Conservation (phyloP, 2,329 filamentous ascomycete species). For the Plectosphaerella plurivora region DNA sequence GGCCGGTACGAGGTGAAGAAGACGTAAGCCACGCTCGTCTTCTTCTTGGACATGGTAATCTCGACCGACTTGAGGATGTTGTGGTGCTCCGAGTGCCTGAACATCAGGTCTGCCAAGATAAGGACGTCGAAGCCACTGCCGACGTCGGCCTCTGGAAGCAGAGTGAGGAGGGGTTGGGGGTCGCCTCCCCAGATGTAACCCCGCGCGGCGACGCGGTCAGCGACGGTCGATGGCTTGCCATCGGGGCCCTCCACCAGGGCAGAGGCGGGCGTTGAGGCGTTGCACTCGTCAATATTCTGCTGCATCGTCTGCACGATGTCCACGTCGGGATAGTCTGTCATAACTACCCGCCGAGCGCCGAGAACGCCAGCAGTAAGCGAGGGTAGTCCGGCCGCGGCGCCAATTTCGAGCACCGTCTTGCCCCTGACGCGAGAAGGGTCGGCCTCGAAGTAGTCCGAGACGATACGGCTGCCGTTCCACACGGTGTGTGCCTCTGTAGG, state of each 20-base stretch:
- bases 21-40: conserved; percentile 65
- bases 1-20: conserved; percentile 95
- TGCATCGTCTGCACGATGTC: conserved; percentile 78
- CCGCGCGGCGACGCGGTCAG: conserved; percentile 45
- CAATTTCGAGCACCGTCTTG: conserved; percentile 79
- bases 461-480: conserved; percentile 83
- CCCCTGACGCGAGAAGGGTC: conserved; percentile 57
- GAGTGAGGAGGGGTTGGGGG: conserved; percentile 50
- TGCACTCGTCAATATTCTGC: conserved; percentile 64
- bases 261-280: conserved; percentile 20
- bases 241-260: background rate
- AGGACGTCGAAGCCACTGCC: conserved; percentile 66
- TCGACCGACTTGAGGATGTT: conserved; percentile 71
- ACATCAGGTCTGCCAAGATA: conserved; percentile 83
- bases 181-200: conserved; percentile 84
- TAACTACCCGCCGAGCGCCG: conserved; percentile 67
- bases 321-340: conserved; percentile 84
- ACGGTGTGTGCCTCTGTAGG: conserved; percentile 86
- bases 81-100: conserved; percentile 82
- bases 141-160: conserved; percentile 36
- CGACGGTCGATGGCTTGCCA: conserved; percentile 19
- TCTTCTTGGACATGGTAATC: conserved; percentile 54
- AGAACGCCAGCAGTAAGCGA: conserved; percentile 71
- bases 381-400: conserved; percentile 81
- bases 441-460: conserved; percentile 73